phyloP scores from a whole-genome alignment of 78 protist species.

The Pelomyxa schiedti region DNA sequence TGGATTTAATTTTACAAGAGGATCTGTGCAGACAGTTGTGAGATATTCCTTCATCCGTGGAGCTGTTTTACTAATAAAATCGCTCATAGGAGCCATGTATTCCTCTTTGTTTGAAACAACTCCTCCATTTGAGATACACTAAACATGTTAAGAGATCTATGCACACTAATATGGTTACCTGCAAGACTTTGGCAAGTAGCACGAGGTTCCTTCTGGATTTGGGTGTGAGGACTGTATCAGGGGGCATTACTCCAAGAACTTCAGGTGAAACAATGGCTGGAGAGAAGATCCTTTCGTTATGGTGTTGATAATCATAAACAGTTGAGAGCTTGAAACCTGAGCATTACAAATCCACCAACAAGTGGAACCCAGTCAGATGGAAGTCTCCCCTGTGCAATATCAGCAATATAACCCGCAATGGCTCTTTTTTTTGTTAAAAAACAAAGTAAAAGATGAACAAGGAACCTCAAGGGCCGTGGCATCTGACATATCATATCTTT shows the following conservation, averaged over 20 bases:
- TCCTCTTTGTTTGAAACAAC: conserved; percentile 55
- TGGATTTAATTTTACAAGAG: no score
- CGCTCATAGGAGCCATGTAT: conserved; percentile 49
- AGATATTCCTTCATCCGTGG: conserved; percentile 42
- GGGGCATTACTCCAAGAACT: conserved; percentile 17
- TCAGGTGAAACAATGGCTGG: conserved; percentile 58
- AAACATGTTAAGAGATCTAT: not conserved
- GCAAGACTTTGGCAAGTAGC: conserved; percentile 45
- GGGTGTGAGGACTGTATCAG: conserved; percentile 17
- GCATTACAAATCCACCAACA: conserved; percentile 53
- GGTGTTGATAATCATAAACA: no score
- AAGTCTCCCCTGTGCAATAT: conserved; percentile 25
- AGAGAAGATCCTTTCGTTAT: conserved; percentile 30
- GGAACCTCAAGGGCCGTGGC: conserved; percentile 50
- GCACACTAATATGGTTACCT: not conserved
- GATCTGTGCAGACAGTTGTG: conserved; percentile 20
- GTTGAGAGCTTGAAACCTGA: conserved; percentile 9
- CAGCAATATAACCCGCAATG: conserved; percentile 39
- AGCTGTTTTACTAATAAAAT: conserved; percentile 29
- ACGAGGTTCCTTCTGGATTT: conserved; percentile 44
- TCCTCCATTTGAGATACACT: conserved; percentile 53
- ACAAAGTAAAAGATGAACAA: no score
- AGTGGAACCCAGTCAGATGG: conserved; percentile 40
- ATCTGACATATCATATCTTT: conserved; percentile 24
- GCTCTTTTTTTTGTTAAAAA: no score